Base-by-base conservation (phyloP, 192 early-diverging fungal genomes). In the Entomortierella beljakovae region DNA sequence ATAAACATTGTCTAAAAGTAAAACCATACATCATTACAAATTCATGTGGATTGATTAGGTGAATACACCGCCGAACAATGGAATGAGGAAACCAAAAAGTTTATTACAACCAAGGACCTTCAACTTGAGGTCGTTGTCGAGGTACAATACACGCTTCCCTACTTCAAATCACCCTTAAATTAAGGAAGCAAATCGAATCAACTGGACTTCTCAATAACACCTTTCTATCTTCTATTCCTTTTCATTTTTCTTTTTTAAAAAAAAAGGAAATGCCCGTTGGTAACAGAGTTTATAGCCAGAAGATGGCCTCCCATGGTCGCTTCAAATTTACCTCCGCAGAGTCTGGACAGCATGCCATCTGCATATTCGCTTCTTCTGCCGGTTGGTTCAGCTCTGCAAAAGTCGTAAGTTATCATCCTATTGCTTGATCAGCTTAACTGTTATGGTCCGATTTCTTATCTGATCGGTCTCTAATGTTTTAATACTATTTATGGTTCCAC, bases 291-390 rank as follows among this genome's bases (percentile, higher is more conserved):
- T 83, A 96, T 61, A 91, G 94, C 68, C 91, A 92, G 72, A 93
- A 92, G 80, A 90, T 92, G 42, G 76, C 80, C 9, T 58, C 87
- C 60, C 73, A 81, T 69, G 97, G 97, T 57, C 88, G 88, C 67
- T 98, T 98, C 71, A 91, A 92, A 34, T 99, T 99, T 73, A 96
- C 94, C 6, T 90, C 97, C n/a, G 86, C 92, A 13, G 92, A 93
- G 61, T 84, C 92, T 37, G 97, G 97, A 53, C 91, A 97, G 69
- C 96, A 99, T 77, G 81, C 87, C 18, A 94, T 99, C 59, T 99
- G 98, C 81, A 81, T 99, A 53, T 88, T 87, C 64, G 87, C 86
- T 26, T 83, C 82, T 4, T 81, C 85, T 15, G 85, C 85, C 33
- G 82, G 87, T 6, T 94, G 93, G 93, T 89, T 96, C 79, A 85